Conservation (phyloP, 257 asterid genomes). For the Rhazya stricta region DNA sequence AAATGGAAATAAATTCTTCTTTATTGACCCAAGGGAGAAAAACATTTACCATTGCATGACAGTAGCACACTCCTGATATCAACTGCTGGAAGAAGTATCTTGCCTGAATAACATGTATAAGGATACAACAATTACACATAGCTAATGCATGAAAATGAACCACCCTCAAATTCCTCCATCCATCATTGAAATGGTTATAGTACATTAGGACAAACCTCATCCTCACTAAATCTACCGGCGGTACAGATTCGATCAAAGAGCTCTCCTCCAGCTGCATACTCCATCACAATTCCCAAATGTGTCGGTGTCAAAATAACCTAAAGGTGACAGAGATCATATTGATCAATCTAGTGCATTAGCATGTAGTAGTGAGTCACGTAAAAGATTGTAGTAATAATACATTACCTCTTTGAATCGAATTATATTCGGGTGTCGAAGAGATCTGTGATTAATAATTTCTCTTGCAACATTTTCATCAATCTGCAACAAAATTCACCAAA, state of each 20-base stretch:
- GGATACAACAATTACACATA: no score
- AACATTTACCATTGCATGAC: slow-evolving; percentile 32
- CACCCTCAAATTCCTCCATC: no score
- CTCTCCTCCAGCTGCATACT: slow-evolving; percentile 38
- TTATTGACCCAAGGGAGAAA: background rate
- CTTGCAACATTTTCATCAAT: slow-evolving; percentile 80
- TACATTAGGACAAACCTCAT: slow-evolving; percentile 24
- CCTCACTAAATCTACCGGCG: slow-evolving; percentile 38
- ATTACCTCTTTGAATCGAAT: slow-evolving; percentile 77
- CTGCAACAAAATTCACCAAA: slow-evolving; percentile 21
- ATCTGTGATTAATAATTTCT: slow-evolving; percentile 76
- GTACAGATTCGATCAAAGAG: slow-evolving; percentile 33
- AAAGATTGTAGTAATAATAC: background rate
- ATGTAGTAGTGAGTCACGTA: no score
- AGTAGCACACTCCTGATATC: slow-evolving; percentile 36
- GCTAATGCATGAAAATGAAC: no score
- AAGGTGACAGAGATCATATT: background rate
- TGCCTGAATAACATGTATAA: slow-evolving; percentile 23
- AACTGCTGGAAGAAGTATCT: slow-evolving; percentile 44
- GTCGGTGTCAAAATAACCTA: slow-evolving; percentile 32
- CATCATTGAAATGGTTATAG: background rate
- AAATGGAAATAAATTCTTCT: no score
- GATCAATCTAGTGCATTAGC: background rate
- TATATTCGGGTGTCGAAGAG: slow-evolving; percentile 76
- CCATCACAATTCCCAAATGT: slow-evolving; percentile 36